Conservation (phyloP, 345 rosid species). For the Limnanthes douglasii region DNA sequence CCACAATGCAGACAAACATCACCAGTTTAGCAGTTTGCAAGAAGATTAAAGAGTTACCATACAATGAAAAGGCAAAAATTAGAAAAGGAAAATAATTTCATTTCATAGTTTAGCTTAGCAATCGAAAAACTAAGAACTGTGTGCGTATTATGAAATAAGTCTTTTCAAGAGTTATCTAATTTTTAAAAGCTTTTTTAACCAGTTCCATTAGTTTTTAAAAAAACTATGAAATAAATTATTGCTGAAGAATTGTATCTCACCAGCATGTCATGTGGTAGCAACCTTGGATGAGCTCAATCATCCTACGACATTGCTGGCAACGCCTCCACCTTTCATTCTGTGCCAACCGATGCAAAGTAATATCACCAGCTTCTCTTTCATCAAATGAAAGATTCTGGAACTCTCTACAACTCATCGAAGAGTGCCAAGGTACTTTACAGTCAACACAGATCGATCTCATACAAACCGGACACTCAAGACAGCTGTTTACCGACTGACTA, state of each 20-base stretch:
- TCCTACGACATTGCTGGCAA: constrained; percentile 82
- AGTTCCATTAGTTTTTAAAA: no score
- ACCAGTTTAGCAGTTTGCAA: no score
- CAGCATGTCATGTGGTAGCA: constrained; percentile 96
- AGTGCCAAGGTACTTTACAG: constrained; percentile 95
- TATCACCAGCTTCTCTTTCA: constrained; percentile 76
- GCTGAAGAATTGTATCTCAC: constrained; percentile 31
- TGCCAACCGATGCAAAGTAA: constrained; percentile 69
- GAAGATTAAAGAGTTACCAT: no score
- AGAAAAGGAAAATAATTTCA: no score
- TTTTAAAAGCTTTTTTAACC: no score
- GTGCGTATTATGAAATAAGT: no score
- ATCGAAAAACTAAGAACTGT: no score
- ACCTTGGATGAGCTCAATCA: constrained; percentile 89
- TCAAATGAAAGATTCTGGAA: constrained; percentile 72
- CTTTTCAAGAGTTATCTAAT: no score
- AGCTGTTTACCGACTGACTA: constrained; percentile 48
- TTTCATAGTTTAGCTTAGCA: no score
- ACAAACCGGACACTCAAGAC: constrained; percentile 79
- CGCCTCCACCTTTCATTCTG: constrained; percentile 84
- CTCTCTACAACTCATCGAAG: constrained; percentile 72
- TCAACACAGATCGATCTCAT: constrained; percentile 75
- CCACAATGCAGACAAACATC: no score
- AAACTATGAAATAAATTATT: no score
- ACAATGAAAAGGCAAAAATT: no score